Evolutionary conservation across 2,329 filamentous ascomycete species (phyloP), one percentile per base, ranked within the genome.

Genomic region (Trichoderma sp.): DNA sequence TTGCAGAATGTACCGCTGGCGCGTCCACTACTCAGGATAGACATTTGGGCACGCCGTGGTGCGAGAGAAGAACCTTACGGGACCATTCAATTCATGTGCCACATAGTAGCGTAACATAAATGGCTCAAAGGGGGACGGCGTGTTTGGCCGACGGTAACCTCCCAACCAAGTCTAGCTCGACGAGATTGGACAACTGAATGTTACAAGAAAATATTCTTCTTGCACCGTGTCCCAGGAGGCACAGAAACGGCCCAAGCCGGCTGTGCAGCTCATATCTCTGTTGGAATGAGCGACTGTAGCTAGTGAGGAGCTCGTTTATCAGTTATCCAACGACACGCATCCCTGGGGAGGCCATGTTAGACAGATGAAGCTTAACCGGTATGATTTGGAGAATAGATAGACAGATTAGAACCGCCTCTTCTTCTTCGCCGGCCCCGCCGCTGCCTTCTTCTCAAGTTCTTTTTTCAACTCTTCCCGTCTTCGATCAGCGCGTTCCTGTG

Each of bases 401-500:
- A n/a, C 2, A 9, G 24, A 21, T 73, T 77, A 89, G 73, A 89
- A 89, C 65, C 83, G 86, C 57, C 87, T 81, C 79, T 88, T 89
- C 81, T 89, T 89, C 78, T 85, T 87, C 7, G 81, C 82, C 5
- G 87, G 87, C 1, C 84, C 84, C 21, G 83, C 83, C 0, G 84
- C 82, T 3, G 83, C 83, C 75, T 86, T 86, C 72, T 77, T 84
- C 74, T 87, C 83, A 15, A 88, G 78, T 43, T 89, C 85, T 71
- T 80, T 82, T 70, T 86, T 84, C 32, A 88, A 78, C 74, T 89
- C 86, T n/a, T 83, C 81, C 64, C 87, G 82, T 73, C 84, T 86
- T 43, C 85, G 81, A 72, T 87, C 84, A 3, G 86, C 86, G 30
- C 83, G 79, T 65, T 86, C 84, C 73, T 82, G 79, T 3, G 84